Evolutionary conservation across 495 filamentous ascomycete genomes (phyloP), one percentile per base, ranked within the genome.

Genomic region (Physcia stellaris): DNA sequence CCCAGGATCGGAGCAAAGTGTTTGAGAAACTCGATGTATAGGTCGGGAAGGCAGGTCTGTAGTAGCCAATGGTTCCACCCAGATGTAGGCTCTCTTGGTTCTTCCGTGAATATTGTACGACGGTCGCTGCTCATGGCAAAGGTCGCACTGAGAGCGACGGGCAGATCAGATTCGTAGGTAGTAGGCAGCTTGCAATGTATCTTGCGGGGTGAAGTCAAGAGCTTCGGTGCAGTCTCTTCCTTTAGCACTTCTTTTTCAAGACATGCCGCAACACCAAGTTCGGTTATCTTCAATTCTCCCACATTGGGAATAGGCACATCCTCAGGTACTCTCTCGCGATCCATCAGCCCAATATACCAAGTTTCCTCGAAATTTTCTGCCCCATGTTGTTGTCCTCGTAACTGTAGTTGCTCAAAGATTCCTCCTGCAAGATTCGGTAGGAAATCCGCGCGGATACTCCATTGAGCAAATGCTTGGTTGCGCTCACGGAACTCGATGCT

Each of bases 11-110:
- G 24, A 33, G 46, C 49, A 32, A 63, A 35, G 23, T 51, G 19
- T 11, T 43, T 42, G 13, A 64, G 38, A 16, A 64, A 51, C 2
- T 42, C 36, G 19, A 63, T 32, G 40, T 64, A 66, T 10, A 66
- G 38, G 1, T 45, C 34, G 15, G 58, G 53, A 9, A 66, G 32
- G 11, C 38, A 40, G 6, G 42, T 24, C 23, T 42, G 32, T 4
- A 63, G 48, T 18, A 66, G 54, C 56, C 61, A 62, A n/a, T 24
- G 28, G 20, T 66, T 66, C 62, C 62, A 66, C 15, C 24, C 35
- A 4, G 52, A 45, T 2, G 33, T 21, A 11, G 43, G 23, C 12
- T 28, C 17, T 9, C 47, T 30, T 37, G 43, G 16, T 11, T 58
- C 50, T 16, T 52, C 56, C 6, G 56, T 43, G 5, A 45, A 40